These are phyloP conservation scores for Elongisporangium senticosum DNA, from an alignment of 352 stramenopile genomes.

Conservation along the genomic window DNA sequence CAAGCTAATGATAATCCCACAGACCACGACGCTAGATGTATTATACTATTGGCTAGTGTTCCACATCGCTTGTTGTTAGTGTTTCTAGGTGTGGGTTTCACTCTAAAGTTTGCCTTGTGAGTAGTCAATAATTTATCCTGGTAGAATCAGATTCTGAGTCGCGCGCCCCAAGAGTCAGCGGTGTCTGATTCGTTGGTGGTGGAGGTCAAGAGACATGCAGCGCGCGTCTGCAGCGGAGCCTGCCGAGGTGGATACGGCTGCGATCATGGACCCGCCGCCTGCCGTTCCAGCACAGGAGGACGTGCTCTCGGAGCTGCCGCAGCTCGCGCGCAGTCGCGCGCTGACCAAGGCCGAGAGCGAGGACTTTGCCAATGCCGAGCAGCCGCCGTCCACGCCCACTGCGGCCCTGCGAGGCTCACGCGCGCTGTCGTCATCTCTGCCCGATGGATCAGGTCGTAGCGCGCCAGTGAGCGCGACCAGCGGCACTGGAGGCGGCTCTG, in stretches of 20 bases:
- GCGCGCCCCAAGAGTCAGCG: background rate
- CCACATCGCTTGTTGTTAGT: too few species aligned
- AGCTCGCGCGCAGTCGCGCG: constrained; percentile 14
- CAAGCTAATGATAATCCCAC: too few species aligned
- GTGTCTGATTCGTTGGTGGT: background rate
- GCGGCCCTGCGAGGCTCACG: background rate
- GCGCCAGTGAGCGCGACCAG: background rate
- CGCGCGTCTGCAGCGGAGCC: background rate
- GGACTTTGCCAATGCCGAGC: constrained; percentile 54
- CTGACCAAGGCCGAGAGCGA: constrained; percentile 55
- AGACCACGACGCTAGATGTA: too few species aligned
- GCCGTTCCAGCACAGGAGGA: constrained; percentile 3
- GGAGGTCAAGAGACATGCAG: background rate
- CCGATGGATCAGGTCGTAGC: constrained; percentile 10
- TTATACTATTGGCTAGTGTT: too few species aligned
- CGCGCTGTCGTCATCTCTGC: constrained; percentile 6
- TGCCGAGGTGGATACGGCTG: background rate
- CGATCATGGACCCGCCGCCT: background rate
- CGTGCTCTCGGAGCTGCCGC: constrained; percentile 4
- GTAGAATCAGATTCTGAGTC: too few species aligned
- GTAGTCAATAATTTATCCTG: too few species aligned
- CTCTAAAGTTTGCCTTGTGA: too few species aligned
- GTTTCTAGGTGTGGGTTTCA: too few species aligned
- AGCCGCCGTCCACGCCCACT: constrained; percentile 8
- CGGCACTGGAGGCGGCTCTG: constrained; percentile 3